Conservation (phyloP, 208 protist species). For the Trypanosoma mega region DNA sequence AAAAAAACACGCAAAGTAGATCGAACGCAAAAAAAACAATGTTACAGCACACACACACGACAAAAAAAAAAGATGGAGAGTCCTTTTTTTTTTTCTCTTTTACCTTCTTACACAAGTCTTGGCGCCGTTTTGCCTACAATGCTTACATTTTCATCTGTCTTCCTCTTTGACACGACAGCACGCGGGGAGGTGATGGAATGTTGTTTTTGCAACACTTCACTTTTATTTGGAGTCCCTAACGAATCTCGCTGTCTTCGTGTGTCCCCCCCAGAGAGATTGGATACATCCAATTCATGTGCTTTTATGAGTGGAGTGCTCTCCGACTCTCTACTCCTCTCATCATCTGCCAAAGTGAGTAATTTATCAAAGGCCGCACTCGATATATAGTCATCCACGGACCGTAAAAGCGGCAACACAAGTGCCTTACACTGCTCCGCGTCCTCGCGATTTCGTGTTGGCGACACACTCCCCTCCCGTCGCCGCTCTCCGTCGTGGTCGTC, state of each 20-base stretch:
- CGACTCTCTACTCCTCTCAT: not conserved
- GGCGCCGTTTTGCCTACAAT: too few species aligned
- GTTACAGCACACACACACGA: not conserved
- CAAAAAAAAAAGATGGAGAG: conserved; percentile 22
- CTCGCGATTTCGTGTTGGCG: too few species aligned
- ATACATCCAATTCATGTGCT: too few species aligned
- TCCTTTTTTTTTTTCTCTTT: not conserved
- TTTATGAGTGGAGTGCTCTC: not conserved
- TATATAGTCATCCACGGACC: not conserved
- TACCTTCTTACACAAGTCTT: too few species aligned
- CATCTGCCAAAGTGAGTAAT: not conserved
- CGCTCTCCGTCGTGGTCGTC: conserved; percentile 17
- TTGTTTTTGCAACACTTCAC: too few species aligned
- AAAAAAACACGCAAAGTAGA: not conserved
- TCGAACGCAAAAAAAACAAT: conserved; percentile 5
- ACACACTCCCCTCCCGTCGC: too few species aligned
- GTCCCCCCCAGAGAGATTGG: too few species aligned
- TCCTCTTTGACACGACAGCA: too few species aligned
- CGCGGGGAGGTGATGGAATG: too few species aligned
- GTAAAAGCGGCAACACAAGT: not conserved
- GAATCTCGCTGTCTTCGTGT: too few species aligned
- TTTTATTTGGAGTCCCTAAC: conserved; percentile 3
- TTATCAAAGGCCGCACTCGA: not conserved
- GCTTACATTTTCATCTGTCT: too few species aligned
- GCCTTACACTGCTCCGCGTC: not conserved